Evolutionary conservation across 805 yeast species (phyloP).

Genomic region (Candida tibetensis): DNA sequence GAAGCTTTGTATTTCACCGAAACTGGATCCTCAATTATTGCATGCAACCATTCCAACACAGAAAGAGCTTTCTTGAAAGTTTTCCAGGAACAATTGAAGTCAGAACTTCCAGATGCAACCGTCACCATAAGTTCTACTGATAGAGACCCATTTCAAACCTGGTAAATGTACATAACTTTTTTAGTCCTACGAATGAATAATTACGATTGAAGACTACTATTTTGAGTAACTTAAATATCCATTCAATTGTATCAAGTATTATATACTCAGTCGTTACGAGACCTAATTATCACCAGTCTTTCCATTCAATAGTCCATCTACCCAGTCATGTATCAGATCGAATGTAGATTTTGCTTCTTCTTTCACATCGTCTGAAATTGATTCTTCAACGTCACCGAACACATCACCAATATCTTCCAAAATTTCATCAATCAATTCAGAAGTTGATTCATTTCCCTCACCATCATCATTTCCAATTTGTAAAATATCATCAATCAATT

Average conservation of each 20-base stretch:
- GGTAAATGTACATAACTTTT: background rate
- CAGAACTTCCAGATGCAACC: slow-evolving; percentile 43
- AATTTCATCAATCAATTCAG: slow-evolving; percentile 4
- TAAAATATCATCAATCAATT: too few species aligned
- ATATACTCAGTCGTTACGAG: too few species aligned
- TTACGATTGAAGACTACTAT: too few species aligned
- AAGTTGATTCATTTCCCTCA: background rate
- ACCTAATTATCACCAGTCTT: background rate
- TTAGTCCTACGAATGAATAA: too few species aligned
- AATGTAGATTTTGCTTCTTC: background rate
- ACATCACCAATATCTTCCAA: slow-evolving; percentile 8
- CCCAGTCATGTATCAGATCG: background rate
- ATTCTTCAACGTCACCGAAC: slow-evolving; percentile 9
- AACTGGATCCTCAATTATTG: slow-evolving; percentile 65
- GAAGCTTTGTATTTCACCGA: slow-evolving; percentile 76
- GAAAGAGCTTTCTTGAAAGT: slow-evolving; percentile 77
- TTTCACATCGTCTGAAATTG: slow-evolving; percentile 5
- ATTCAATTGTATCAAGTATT: too few species aligned
- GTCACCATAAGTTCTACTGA: slow-evolving; percentile 56
- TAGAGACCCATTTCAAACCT: slow-evolving; percentile 53
- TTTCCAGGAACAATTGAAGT: slow-evolving; percentile 48
- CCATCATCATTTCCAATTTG: slow-evolving; percentile 6
- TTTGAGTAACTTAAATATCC: too few species aligned
- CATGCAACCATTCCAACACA: slow-evolving; percentile 88
- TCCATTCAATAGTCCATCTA: background rate